Conservation (phyloP, 2,329 filamentous ascomycete genomes). For the Trematosphaeria pertusa region DNA sequence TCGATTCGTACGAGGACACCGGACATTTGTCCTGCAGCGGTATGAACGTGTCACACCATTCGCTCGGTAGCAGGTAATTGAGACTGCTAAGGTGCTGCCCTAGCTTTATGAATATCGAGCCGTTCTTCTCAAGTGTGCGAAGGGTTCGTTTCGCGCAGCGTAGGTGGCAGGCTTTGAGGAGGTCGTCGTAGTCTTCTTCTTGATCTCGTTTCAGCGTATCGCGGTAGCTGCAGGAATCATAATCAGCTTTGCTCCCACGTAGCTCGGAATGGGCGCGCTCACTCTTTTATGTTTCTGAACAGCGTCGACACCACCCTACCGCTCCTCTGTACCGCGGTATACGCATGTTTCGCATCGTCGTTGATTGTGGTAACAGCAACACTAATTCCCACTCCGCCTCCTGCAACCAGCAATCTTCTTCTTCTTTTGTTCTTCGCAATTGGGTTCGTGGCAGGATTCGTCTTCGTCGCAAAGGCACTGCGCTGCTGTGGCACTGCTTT, state of each 20-base stretch:
- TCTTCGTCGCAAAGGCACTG: constrained; percentile 21
- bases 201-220: constrained; percentile 77
- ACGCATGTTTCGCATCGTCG: constrained; percentile 76
- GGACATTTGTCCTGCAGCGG: constrained; percentile 96
- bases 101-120: constrained; percentile 97
- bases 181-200: constrained; percentile 67
- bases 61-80: constrained; percentile 88
- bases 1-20: constrained; percentile 85
- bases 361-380: constrained; percentile 58
- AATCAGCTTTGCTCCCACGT: neutral
- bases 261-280: constrained; percentile 40
- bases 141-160: constrained; percentile 90
- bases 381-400: constrained; percentile 42
- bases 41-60: constrained; percentile 96
- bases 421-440: constrained; percentile 30
- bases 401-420: constrained; percentile 34
- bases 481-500: constrained; percentile 22
- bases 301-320: constrained; percentile 79
- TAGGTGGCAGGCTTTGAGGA: constrained; percentile 85
- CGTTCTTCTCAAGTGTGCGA: constrained; percentile 89
- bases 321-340: constrained; percentile 76
- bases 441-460: constrained; percentile 11
- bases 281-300: constrained; percentile 89
- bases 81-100: constrained; percentile 95
- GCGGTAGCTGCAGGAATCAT: constrained; percentile 74